Evolutionary conservation across 2,329 filamentous ascomycete genomes (phyloP).

Genomic region (Fusarium albosuccineum): DNA sequence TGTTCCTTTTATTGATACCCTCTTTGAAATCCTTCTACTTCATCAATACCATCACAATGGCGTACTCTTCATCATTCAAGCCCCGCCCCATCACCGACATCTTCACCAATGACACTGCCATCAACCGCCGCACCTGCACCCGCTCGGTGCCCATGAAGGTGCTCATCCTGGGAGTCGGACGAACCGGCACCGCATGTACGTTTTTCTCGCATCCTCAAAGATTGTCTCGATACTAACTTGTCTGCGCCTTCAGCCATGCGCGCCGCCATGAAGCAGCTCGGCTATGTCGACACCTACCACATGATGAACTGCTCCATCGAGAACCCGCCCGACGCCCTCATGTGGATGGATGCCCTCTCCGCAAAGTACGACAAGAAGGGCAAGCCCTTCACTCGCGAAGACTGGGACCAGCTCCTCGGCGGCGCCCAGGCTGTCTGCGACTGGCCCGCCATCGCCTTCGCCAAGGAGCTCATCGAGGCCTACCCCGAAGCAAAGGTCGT

Average conservation of each 20-base stretch:
- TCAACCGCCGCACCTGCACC: constrained; percentile 74
- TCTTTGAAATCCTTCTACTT: too few species aligned
- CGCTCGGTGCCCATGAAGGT: constrained; percentile 80
- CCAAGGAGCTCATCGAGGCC: constrained; percentile 76
- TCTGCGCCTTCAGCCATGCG: constrained; percentile 65
- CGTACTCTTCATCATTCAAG: constrained; percentile 48
- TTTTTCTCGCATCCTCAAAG: constrained; percentile 26
- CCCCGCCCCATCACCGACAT: constrained; percentile 66
- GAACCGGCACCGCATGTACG: constrained; percentile 78
- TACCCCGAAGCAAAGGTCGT: constrained; percentile 81
- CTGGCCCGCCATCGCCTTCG: constrained; percentile 67
- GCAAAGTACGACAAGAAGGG: constrained; percentile 59
- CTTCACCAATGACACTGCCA: constrained; percentile 75
- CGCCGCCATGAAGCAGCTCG: constrained; percentile 74
- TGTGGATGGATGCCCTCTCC: constrained; percentile 77
- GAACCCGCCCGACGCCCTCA: constrained; percentile 68
- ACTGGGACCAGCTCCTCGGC: constrained; percentile 77
- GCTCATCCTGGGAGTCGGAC: constrained; percentile 75
- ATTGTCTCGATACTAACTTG: constrained; percentile 4
- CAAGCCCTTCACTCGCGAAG: constrained; percentile 69
- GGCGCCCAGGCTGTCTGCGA: constrained; percentile 77
- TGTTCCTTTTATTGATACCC: background rate
- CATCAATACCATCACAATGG: constrained; percentile 37
- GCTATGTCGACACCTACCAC: constrained; percentile 78
- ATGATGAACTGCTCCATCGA: constrained; percentile 79